A percentile compares a stretch with the other conserved stretches of the same genome.
phyloP scores from a whole-genome alignment of 2,329 filamentous ascomycete species.

The Cadophora malorum region DNA sequence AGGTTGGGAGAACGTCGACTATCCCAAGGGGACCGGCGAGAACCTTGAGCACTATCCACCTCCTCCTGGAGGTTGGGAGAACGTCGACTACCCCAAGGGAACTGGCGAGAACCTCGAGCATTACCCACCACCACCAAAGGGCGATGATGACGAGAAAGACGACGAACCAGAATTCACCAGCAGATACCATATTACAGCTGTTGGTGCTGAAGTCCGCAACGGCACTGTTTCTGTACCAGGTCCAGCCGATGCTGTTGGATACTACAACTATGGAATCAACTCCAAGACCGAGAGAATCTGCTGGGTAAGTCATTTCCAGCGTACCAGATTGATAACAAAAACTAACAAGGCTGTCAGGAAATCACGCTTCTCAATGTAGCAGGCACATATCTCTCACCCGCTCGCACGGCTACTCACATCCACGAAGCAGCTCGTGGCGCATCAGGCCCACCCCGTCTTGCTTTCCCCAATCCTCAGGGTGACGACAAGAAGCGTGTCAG shows the following conservation, averaged over 20 bases:
- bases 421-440: constrained; percentile 53
- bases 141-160: neutral
- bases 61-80: constrained; percentile 32
- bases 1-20: constrained; percentile 32
- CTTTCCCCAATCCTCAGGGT: constrained; percentile 53
- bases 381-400: constrained; percentile 53
- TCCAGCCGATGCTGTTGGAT: constrained; percentile 50
- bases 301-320: constrained; percentile 34
- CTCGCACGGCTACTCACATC: constrained; percentile 56
- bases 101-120: constrained; percentile 16
- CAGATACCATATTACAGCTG: constrained; percentile 53
- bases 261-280: constrained; percentile 58
- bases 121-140: constrained; percentile 3
- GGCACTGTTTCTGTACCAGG: constrained; percentile 45
- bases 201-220: constrained; percentile 54
- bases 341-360: constrained; percentile 43
- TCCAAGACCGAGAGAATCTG: constrained; percentile 44
- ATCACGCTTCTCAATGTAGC: constrained; percentile 55
- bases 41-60: constrained; percentile 28
- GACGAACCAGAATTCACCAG: constrained; percentile 50
- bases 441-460: constrained; percentile 54
- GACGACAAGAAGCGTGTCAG: constrained; percentile 44
- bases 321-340: neutral
- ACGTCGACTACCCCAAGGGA: constrained; percentile 31
- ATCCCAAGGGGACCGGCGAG: constrained; percentile 28